Evolutionary conservation across 768 basidiomycete species (phyloP).

Genomic region (Hemileccinum impolitum): DNA sequence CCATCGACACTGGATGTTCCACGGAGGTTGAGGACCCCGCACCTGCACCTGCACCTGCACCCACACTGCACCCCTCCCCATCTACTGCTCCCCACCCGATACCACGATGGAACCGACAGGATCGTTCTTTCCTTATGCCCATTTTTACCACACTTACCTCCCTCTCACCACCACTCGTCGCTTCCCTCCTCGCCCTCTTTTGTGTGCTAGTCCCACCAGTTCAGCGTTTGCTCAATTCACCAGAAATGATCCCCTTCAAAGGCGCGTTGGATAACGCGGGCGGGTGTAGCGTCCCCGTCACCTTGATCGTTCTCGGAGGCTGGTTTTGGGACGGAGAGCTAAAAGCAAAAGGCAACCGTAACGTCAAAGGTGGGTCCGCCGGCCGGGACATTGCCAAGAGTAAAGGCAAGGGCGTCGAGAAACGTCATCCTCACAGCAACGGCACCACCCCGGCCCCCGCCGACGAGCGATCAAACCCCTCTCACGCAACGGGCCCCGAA

Average conservation of each 20-base stretch:
- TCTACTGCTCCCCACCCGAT: not conserved
- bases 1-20: constrained; percentile 7
- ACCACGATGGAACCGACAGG: constrained; percentile 5
- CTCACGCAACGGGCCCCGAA: not conserved
- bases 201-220: constrained; percentile 76
- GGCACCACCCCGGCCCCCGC: not conserved
- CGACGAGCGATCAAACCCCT: not conserved
- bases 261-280: constrained; percentile 67
- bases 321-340: constrained; percentile 65
- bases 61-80: not conserved
- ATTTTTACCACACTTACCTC: constrained; percentile 37
- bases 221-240: constrained; percentile 61
- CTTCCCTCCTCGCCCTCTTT: constrained; percentile 67
- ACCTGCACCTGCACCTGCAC: too few relatives aligned
- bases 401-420: constrained; percentile 9
- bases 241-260: constrained; percentile 61
- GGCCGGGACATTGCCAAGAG: not conserved
- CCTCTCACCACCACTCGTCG: constrained; percentile 89
- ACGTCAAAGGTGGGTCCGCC: not conserved
- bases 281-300: constrained; percentile 81
- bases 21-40: constrained; percentile 13
- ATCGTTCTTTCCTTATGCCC: not conserved
- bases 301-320: constrained; percentile 87
- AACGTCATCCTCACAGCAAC: not conserved
- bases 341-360: not conserved